Percentiles rank a stretch among this genome's conserved stretches.
Conservation (phyloP, 2,329 filamentous ascomycete species). For the Trichophyton mentagrophytes region DNA sequence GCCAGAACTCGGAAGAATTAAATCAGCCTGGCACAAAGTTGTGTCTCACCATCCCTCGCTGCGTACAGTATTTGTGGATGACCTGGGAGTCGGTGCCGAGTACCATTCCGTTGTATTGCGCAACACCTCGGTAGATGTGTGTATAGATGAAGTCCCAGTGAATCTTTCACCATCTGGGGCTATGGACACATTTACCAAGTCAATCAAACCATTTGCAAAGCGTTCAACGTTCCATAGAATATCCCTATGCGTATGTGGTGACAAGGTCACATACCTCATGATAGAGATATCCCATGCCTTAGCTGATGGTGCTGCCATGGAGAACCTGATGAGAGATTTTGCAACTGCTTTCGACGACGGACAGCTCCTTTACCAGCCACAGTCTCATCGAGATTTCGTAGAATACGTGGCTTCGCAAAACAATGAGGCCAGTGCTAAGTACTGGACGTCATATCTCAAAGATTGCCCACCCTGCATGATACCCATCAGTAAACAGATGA, state of each 20-base stretch:
- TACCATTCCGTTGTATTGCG: neutral
- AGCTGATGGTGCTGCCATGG: constrained; percentile 31
- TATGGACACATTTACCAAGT: neutral
- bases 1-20: neutral
- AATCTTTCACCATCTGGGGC: neutral
- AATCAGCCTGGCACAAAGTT: constrained; percentile 4
- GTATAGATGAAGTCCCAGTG: neutral
- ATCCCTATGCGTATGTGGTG: neutral
- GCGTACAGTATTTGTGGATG: neutral
- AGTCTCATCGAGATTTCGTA: constrained; percentile 20
- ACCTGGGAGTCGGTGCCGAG: neutral
- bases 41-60: neutral
- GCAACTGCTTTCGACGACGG: constrained; percentile 20
- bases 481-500: neutral
- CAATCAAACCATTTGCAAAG: constrained; percentile 5
- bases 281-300: constrained; percentile 34
- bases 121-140: neutral
- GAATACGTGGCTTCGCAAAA: constrained; percentile 18
- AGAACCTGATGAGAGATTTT: constrained; percentile 28
- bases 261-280: neutral
- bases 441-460: constrained; percentile 17
- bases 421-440: constrained; percentile 8
- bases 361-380: neutral
- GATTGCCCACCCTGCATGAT: constrained; percentile 16
- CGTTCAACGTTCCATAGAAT: constrained; percentile 1